phyloP scores from a whole-genome alignment of 208 protist genomes.

The Endotrypanum monterogeii region DNA sequence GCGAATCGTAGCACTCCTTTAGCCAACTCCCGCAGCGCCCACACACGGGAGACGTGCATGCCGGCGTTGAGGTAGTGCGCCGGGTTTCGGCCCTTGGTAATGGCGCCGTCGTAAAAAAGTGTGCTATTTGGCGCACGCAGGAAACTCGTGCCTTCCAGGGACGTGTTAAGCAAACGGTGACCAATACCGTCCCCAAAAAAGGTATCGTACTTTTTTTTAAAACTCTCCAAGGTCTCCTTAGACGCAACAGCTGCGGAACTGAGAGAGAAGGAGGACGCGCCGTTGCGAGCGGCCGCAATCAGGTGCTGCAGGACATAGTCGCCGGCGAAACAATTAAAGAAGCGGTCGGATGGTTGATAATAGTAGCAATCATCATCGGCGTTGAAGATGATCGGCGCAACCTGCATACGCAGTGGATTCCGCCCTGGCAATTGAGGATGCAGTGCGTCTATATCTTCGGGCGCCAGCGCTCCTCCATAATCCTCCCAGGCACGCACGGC shows the following conservation, averaged over 20 bases:
- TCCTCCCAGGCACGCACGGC: constrained; percentile 50
- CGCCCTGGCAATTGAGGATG: not conserved
- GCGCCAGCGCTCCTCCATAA: constrained; percentile 27
- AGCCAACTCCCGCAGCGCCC: constrained; percentile 20
- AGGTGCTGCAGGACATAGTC: constrained; percentile 16
- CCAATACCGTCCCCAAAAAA: constrained; percentile 1
- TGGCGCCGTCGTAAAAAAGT: constrained; percentile 15
- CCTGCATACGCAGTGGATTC: constrained; percentile 14
- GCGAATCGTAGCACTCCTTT: not conserved
- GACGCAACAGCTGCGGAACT: not conserved
- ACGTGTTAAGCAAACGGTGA: not conserved
- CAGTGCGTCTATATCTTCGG: constrained; percentile 20
- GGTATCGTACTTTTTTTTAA: not conserved
- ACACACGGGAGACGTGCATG: constrained; percentile 29
- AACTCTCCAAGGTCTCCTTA: not conserved
- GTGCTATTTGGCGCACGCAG: not conserved
- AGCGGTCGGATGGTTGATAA: constrained; percentile 5
- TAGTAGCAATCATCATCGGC: constrained; percentile 31
- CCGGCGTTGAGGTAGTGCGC: constrained; percentile 29
- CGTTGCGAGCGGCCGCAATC: constrained; percentile 7
- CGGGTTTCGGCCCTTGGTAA: constrained; percentile 9
- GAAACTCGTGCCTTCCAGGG: not conserved
- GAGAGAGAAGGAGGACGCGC: not conserved
- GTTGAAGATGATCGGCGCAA: constrained; percentile 35
- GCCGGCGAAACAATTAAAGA: constrained; percentile 7